These are phyloP conservation scores for Kwoniella europaea DNA, from an alignment of 768 basidiomycete genomes.

Conservation along the genomic window DNA sequence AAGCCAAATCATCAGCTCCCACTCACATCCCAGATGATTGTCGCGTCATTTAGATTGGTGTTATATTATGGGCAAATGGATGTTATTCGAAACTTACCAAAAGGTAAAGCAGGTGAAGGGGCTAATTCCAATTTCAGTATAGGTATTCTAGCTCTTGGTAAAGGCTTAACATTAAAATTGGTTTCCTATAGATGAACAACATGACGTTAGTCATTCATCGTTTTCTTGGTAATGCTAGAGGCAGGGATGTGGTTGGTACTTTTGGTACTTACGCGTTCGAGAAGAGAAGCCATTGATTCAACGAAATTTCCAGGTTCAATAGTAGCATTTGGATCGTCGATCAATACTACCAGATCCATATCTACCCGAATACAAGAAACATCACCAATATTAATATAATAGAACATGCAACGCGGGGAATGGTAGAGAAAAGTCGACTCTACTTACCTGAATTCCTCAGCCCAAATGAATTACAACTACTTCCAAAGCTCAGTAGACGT, in stretches of 20 bases:
- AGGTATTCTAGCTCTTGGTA: slow-evolving; percentile 96
- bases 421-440: neutral
- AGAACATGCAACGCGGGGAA: too few relatives aligned
- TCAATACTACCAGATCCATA: slow-evolving; percentile 98
- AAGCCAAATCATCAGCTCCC: too few relatives aligned
- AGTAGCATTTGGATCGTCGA: slow-evolving; percentile 80
- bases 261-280: slow-evolving; percentile 76
- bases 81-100: slow-evolving; percentile 31
- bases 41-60: too few relatives aligned
- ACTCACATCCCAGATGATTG: too few relatives aligned
- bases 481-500: slow-evolving; percentile 89
- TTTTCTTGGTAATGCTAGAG: neutral
- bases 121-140: slow-evolving; percentile 96
- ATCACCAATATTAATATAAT: too few relatives aligned
- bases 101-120: slow-evolving; percentile 60
- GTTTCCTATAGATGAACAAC: slow-evolving; percentile 38
- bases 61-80: too few relatives aligned
- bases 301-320: slow-evolving; percentile 83
- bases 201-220: slow-evolving; percentile 16
- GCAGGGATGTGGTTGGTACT: neutral
- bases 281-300: slow-evolving; percentile 86
- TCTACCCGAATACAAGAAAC: slow-evolving; percentile 63
- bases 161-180: slow-evolving; percentile 74
- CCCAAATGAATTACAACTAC: slow-evolving; percentile 96
- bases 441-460: slow-evolving; percentile 85